These are phyloP conservation scores for Theileria orientalis DNA, from an alignment of 169 alveolate species.

Conservation along the genomic window DNA sequence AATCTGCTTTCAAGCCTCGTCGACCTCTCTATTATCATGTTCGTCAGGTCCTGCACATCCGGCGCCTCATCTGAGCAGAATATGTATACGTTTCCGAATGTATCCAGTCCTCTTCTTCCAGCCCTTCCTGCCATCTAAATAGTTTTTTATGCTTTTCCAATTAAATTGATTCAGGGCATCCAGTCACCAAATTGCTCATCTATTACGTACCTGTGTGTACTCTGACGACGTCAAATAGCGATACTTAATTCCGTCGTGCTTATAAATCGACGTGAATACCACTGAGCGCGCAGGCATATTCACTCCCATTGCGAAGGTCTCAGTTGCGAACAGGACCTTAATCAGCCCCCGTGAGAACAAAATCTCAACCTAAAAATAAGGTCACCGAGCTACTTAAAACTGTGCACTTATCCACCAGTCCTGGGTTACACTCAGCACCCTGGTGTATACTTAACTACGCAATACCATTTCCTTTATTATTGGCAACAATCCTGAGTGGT, in stretches of 20 bases:
- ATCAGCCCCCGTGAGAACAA: constrained; percentile 94
- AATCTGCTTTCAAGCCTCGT: constrained; percentile 86
- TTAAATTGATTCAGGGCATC: background rate
- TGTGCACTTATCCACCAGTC: no score
- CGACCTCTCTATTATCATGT: constrained; percentile 83
- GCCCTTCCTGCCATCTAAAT: constrained; percentile 99
- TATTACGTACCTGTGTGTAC: constrained; percentile 84
- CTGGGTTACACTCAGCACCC: no score
- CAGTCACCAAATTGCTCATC: background rate
- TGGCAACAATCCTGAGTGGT: constrained; percentile 98
- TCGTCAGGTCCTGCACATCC: constrained; percentile 82
- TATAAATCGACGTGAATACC: constrained; percentile 90
- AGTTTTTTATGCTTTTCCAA: background rate
- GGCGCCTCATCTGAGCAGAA: constrained; percentile 87
- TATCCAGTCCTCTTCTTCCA: constrained; percentile 98
- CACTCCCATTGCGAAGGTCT: constrained; percentile 99
- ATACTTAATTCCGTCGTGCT: constrained; percentile 88
- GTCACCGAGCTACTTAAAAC: no score
- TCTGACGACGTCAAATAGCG: constrained; percentile 93
- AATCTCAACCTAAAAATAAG: constrained; percentile 87
- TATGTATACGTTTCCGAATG: constrained; percentile 92
- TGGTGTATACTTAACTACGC: background rate
- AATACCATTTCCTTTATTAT: constrained; percentile 94
- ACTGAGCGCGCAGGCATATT: constrained; percentile 99
- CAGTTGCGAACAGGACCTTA: constrained; percentile 97